Percentiles rank a stretch among this genome's conserved stretches.
These are phyloP conservation scores for Colletotrichum orbiculare DNA, from an alignment of 2,329 filamentous ascomycete species.

Conservation along the genomic window DNA sequence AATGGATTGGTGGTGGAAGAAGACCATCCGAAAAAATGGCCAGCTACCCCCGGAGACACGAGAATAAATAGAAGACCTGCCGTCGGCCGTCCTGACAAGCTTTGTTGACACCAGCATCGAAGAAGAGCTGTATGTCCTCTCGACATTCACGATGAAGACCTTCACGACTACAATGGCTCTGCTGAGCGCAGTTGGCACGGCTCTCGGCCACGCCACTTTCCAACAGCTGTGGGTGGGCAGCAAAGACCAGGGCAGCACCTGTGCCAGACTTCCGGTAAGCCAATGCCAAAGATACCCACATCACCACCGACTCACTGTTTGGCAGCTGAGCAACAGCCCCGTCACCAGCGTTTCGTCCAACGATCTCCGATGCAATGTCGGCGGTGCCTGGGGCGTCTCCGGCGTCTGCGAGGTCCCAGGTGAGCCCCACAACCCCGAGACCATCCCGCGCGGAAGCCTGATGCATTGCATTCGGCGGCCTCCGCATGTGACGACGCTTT, in stretches of 20 bases:
- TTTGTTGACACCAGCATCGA: background rate
- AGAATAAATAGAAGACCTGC: background rate
- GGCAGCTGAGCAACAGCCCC: conserved; percentile 49
- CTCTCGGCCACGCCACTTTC: conserved; percentile 58
- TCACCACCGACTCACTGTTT: background rate
- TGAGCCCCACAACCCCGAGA: conserved; percentile 9
- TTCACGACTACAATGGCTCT: conserved; percentile 3
- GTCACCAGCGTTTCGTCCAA: conserved; percentile 51
- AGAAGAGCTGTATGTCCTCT: background rate
- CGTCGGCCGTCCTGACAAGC: background rate
- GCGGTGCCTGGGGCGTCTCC: conserved; percentile 47
- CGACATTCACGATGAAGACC: conserved; percentile 3
- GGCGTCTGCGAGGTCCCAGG: conserved; percentile 12
- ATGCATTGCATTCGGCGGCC: background rate
- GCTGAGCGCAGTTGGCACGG: background rate
- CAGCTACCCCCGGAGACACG: background rate
- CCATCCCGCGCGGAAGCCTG: background rate
- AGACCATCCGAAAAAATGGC: background rate
- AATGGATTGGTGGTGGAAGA: background rate
- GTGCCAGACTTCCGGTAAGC: conserved; percentile 31
- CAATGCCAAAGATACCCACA: background rate
- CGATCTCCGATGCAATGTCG: conserved; percentile 57
- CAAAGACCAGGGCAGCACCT: conserved; percentile 28
- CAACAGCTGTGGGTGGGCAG: conserved; percentile 59
- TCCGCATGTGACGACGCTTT: background rate